Conservation (phyloP, 1,139 yeast species). For the Taphrina betulina region DNA sequence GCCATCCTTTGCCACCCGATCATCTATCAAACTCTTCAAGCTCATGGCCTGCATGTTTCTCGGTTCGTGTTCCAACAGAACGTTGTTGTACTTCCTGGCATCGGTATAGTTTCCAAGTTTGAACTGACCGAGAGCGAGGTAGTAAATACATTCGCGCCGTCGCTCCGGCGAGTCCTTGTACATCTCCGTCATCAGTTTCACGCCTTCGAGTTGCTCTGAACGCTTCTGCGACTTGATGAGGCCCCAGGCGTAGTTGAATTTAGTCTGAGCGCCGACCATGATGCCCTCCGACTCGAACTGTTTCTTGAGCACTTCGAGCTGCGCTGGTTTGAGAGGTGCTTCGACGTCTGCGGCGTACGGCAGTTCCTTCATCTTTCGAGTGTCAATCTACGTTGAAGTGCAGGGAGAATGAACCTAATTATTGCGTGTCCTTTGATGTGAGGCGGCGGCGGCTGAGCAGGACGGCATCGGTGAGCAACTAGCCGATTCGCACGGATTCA, state of each 20-base stretch:
- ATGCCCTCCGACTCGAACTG: conserved; percentile 84
- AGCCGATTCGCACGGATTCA: too few relatives aligned
- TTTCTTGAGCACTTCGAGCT: conserved; percentile 68
- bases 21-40: conserved; percentile 74
- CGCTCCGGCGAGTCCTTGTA: conserved; percentile 77
- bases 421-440: too few relatives aligned
- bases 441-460: too few relatives aligned
- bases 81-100: conserved; percentile 82
- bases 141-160: conserved; percentile 85
- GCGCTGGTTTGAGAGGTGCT: conserved; percentile 68
- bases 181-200: conserved; percentile 68
- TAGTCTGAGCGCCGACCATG: conserved; percentile 73
- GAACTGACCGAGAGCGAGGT: conserved; percentile 81
- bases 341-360: conserved; percentile 35
- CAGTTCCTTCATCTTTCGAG: conserved; percentile 15
- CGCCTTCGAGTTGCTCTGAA: conserved; percentile 73
- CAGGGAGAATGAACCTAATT: too few relatives aligned
- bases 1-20: conserved; percentile 78
- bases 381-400: too few relatives aligned
- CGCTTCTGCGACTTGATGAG: conserved; percentile 65
- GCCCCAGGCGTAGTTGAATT: conserved; percentile 97
- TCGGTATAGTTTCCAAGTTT: conserved; percentile 84
- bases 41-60: conserved; percentile 73
- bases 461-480: too few relatives aligned
- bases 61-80: conserved; percentile 75